Evolutionary conservation across 371 early-diverging fungal genomes (phyloP), one percentile per base, ranked within the genome.

Genomic region (Rhizopus stolonifer): DNA sequence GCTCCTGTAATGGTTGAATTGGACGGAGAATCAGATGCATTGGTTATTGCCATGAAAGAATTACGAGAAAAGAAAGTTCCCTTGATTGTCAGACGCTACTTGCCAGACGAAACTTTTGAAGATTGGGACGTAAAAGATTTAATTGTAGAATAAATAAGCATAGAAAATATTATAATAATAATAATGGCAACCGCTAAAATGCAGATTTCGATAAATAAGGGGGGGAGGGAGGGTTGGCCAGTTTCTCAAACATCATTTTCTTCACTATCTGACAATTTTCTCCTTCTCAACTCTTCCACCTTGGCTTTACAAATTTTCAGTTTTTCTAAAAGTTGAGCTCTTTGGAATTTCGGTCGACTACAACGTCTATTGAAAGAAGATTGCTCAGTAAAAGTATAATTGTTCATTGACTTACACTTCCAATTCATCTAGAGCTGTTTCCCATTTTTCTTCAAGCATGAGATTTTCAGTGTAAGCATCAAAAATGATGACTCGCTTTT

Each of bases 1-100:
- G 99, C 99, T 18, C 99, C 99, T 17, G 93, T 97, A 19, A 86
- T 99, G 85, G 97, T 99, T 17, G 98, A 99, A 60, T 81, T 96
- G 44, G 94, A 92, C 43, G 96, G 96, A 36, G 98, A 99, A 72
- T 88, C 94, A 13, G 99, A 99, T 78, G 94, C 99, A 26, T 78
- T 98, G n/a, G 85, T 85, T 59, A 99, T 99, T 72, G 99, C 99
- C 4, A 88, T 89, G 74, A 96, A 94, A 77, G 99, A 99, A 69
- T 84, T 99, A 51, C 72, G 89, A 58, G 95, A 93, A 65, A 85
- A 87, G 70, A 98, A 93, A 73, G 92, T 99, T 58, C 99, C 99
- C 23, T 84, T 99, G 54, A 89, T 97, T 60, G 87, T 99, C 26
- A 74, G 99, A 64, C 84, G 99, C 62, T 94, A 89, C 62, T 70